Conservation (phyloP, 768 basidiomycete genomes). For the Pisolithus orientalis region DNA sequence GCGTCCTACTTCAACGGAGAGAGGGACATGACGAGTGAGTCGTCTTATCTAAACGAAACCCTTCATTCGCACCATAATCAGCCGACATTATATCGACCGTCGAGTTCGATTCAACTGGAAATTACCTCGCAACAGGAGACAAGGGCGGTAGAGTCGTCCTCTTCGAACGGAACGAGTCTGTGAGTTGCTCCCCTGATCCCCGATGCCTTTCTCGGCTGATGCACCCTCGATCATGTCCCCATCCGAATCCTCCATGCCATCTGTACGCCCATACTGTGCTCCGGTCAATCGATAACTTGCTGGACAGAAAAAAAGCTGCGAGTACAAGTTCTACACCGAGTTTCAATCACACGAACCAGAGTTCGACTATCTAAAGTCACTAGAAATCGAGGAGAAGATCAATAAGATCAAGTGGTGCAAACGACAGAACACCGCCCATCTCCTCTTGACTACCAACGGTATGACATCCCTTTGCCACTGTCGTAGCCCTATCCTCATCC, state of each 20-base stretch:
- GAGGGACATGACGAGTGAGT: too few species aligned
- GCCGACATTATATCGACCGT: conserved; percentile 99
- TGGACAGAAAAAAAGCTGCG: conserved; percentile 94
- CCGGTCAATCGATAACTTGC: conserved; percentile 13
- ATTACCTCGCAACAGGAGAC: conserved; percentile 98
- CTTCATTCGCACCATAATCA: conserved; percentile 28
- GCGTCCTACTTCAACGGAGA: conserved; percentile 13
- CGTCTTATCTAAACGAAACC: conserved; percentile 9
- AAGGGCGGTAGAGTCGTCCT: conserved; percentile 98
- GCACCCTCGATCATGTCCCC: conserved; percentile 21
- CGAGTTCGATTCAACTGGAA: conserved; percentile 98
- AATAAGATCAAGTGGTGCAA: conserved; percentile 99
- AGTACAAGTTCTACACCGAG: conserved; percentile 99
- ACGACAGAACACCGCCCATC: conserved; percentile 95
- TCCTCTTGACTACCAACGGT: conserved; percentile 97
- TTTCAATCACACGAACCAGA: conserved; percentile 99
- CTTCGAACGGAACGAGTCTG: conserved; percentile 97
- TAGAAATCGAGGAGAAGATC: conserved; percentile 99
- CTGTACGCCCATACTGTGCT: conserved; percentile 6
- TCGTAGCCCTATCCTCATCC: conserved; percentile 1
- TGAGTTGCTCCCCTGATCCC: conserved; percentile 33
- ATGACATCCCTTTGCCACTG: conserved; percentile 16
- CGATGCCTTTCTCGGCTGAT: conserved; percentile 24
- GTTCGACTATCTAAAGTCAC: conserved; percentile 98
- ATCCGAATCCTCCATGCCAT: conserved; percentile 12